phyloP scores from a whole-genome alignment of 2,329 filamentous ascomycete genomes.

The Colletotrichum sp. region DNA sequence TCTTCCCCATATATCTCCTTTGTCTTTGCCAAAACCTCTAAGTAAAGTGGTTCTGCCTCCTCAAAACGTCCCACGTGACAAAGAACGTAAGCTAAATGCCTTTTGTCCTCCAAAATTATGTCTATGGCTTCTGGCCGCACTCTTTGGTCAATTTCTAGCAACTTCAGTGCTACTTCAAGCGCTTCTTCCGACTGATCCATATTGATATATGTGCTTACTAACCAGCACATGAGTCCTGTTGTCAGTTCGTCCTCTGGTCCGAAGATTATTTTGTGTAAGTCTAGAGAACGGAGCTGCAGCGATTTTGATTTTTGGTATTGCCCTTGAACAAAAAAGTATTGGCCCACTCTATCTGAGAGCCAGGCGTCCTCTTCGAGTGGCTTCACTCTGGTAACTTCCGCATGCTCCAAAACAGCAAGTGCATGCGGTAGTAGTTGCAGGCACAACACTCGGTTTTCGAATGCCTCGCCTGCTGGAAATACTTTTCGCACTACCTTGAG shows the following conservation, averaged over 20 bases:
- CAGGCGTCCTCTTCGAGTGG: not conserved
- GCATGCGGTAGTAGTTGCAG: not conserved
- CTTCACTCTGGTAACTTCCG: too few relatives aligned
- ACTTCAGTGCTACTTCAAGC: rapidly evolving
- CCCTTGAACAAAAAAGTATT: not conserved
- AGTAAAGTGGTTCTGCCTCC: not conserved
- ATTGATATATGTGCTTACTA: too few relatives aligned
- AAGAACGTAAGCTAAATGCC: too few relatives aligned
- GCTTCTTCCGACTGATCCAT: not conserved
- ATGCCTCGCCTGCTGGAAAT: too few relatives aligned
- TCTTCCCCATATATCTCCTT: too few relatives aligned
- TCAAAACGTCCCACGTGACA: too few relatives aligned
- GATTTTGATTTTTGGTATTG: not conserved
- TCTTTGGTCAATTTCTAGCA: not conserved
- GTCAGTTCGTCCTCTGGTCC: too few relatives aligned
- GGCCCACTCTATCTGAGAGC: rapidly evolving
- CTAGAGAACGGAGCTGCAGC: rapidly evolving
- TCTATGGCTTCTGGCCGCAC: rapidly evolving
- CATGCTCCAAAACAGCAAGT: not conserved
- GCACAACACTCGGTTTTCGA: too few relatives aligned
- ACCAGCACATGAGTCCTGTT: too few relatives aligned
- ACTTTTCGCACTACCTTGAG: too few relatives aligned
- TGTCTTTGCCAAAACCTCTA: not conserved
- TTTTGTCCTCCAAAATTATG: rapidly evolving
- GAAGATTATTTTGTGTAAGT: too few relatives aligned